phyloP scores from a whole-genome alignment of 176 grass and related monocot species.

The Carex myosuroides region DNA sequence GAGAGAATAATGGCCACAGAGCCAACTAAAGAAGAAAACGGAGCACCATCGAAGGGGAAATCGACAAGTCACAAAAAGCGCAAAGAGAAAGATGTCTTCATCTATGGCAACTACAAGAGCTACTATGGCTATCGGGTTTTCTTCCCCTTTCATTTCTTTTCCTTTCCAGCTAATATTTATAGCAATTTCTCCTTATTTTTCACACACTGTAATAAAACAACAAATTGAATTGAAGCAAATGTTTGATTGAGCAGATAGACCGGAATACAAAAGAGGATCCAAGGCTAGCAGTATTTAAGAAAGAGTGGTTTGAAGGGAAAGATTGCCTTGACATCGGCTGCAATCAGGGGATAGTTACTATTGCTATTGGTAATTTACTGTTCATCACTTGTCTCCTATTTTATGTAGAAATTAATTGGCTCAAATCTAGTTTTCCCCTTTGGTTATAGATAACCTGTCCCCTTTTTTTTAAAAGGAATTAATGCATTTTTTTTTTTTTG shows the following conservation, averaged over 20 bases:
- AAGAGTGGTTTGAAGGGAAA: slow-evolving; percentile 86
- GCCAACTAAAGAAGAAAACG: background rate
- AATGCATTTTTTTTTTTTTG: background rate
- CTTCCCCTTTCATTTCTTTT: background rate
- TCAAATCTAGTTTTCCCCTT: background rate
- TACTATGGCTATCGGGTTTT: slow-evolving; percentile 89
- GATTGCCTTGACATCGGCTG: slow-evolving; percentile 97
- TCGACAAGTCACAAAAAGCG: slow-evolving; percentile 28
- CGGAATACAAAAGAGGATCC: slow-evolving; percentile 66
- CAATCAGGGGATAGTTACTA: slow-evolving; percentile 85
- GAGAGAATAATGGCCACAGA: background rate
- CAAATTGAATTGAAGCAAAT: background rate
- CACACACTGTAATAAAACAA: background rate
- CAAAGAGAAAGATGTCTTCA: slow-evolving; percentile 51
- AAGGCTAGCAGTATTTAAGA: slow-evolving; percentile 59
- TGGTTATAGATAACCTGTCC: background rate
- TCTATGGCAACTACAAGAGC: slow-evolving; percentile 92
- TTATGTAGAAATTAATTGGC: background rate
- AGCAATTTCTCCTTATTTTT: background rate
- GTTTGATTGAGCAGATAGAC: slow-evolving; percentile 46
- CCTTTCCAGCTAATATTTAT: background rate
- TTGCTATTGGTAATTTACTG: slow-evolving; percentile 53
- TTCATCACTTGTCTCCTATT: slow-evolving; percentile 2
- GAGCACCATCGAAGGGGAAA: background rate
- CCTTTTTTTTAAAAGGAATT: background rate